A percentile compares a stretch with the other conserved stretches of the same genome.
Evolutionary conservation across 331 rosid genomes (phyloP).

Genomic region (Telfairia occidentalis): DNA sequence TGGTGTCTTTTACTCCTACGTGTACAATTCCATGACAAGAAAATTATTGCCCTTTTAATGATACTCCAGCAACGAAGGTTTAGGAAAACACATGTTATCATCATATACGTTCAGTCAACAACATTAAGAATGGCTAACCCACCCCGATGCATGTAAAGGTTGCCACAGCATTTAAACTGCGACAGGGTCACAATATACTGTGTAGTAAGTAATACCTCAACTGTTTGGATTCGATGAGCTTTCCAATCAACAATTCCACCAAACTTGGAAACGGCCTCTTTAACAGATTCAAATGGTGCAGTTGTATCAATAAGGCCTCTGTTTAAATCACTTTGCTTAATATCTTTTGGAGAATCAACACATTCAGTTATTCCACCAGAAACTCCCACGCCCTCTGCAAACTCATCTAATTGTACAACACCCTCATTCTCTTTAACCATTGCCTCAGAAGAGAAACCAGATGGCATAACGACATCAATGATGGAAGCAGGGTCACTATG

Average conservation of each 20-base stretch:
- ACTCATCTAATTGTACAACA: background rate
- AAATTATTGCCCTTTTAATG: background rate
- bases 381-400: conserved; percentile 17
- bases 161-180: background rate
- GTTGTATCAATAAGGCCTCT: conserved; percentile 69
- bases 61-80: background rate
- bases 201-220: conserved; percentile 47
- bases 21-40: background rate
- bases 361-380: conserved; percentile 11
- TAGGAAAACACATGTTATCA: background rate
- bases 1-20: background rate
- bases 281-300: conserved; percentile 88
- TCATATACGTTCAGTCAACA: background rate
- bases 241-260: conserved; percentile 99
- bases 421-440: conserved; percentile 5
- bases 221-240: conserved; percentile 81
- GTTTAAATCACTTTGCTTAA: conserved; percentile 31
- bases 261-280: conserved; percentile 91
- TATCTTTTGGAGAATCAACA: conserved; percentile 27
- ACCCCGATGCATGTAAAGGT: background rate
- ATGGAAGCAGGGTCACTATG: conserved; percentile 16
- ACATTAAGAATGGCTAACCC: background rate
- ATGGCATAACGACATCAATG: conserved; percentile 17
- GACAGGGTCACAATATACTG: background rate
- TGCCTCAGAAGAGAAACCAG: conserved; percentile 20